These are phyloP conservation scores for Paxillus rubicundulus DNA, from an alignment of 768 basidiomycete genomes.

Conservation along the genomic window DNA sequence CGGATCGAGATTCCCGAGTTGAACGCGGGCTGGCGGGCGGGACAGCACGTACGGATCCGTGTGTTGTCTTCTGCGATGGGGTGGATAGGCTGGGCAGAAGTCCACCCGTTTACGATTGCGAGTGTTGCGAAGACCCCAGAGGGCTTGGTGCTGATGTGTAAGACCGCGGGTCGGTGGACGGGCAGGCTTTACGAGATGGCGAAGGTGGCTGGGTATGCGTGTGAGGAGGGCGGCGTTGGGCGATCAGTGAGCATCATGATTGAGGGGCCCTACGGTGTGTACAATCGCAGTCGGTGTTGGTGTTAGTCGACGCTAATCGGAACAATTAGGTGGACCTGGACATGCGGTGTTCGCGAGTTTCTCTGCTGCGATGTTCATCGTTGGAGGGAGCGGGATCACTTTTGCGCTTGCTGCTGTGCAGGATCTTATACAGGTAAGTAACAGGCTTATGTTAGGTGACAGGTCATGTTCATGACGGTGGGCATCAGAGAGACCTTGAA, in stretches of 20 bases:
- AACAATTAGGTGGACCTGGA: conserved; percentile 37
- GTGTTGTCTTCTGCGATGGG: conserved; percentile 42
- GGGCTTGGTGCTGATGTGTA: conserved; percentile 50
- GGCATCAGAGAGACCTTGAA: conserved; percentile 20
- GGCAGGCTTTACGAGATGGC: conserved; percentile 41
- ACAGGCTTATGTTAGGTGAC: background rate
- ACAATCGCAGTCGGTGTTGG: conserved; percentile 2
- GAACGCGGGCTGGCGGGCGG: conserved; percentile 54
- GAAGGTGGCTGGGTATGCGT: conserved; percentile 33
- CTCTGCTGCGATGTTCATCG: conserved; percentile 53
- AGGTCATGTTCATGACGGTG: conserved; percentile 1
- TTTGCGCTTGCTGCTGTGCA: conserved; percentile 50
- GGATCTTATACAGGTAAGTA: conserved; percentile 45
- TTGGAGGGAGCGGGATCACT: conserved; percentile 63
- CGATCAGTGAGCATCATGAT: conserved; percentile 40
- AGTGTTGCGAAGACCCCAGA: conserved; percentile 39
- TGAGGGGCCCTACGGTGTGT: conserved; percentile 54
- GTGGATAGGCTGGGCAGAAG: conserved; percentile 39
- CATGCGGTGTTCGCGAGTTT: conserved; percentile 48
- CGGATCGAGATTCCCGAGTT: conserved; percentile 45
- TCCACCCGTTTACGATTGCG: conserved; percentile 55
- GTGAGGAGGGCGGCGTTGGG: conserved; percentile 23
- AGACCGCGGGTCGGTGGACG: conserved; percentile 53
- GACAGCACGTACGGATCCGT: conserved; percentile 58
- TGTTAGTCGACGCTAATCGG: background rate